Conservation (phyloP, 2,329 filamentous ascomycete species). For the Venturia nashicola region DNA sequence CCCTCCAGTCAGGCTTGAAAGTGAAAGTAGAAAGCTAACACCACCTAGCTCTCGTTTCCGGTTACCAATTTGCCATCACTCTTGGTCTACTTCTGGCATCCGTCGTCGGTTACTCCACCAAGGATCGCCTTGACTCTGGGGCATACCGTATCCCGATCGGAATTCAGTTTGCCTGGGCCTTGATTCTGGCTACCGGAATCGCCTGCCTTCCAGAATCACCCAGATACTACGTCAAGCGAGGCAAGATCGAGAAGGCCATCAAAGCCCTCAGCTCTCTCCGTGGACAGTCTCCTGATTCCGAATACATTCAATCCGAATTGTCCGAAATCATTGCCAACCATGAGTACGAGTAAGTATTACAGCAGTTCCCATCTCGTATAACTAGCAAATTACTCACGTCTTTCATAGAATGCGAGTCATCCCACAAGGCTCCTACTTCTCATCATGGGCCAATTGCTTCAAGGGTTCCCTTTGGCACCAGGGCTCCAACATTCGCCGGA, state of each 20-base stretch:
- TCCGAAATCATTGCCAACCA: constrained; percentile 82
- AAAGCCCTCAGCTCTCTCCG: constrained; percentile 54
- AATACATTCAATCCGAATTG: constrained; percentile 67
- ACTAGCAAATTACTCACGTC: background rate
- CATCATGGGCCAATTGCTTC: constrained; percentile 57
- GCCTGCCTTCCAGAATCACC: constrained; percentile 73
- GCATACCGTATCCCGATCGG: constrained; percentile 72
- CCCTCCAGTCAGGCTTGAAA: background rate
- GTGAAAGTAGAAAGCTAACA: background rate
- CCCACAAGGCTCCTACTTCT: constrained; percentile 51
- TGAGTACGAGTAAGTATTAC: constrained; percentile 52
- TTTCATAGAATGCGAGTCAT: constrained; percentile 34
- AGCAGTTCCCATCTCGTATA: background rate
- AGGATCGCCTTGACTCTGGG: constrained; percentile 47
- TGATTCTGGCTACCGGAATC: constrained; percentile 62
- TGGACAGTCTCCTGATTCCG: constrained; percentile 59
- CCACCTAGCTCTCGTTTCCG: constrained; percentile 63
- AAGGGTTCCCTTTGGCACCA: constrained; percentile 39
- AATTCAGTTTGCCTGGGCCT: constrained; percentile 68
- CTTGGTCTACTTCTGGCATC: constrained; percentile 66
- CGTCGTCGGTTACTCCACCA: constrained; percentile 59
- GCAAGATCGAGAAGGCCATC: constrained; percentile 53
- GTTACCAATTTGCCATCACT: constrained; percentile 76
- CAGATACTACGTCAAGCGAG: constrained; percentile 73
- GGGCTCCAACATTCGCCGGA: constrained; percentile 37